Base-by-base conservation (phyloP, 208 protist genomes). In the Trypanosoma platydactyli region DNA sequence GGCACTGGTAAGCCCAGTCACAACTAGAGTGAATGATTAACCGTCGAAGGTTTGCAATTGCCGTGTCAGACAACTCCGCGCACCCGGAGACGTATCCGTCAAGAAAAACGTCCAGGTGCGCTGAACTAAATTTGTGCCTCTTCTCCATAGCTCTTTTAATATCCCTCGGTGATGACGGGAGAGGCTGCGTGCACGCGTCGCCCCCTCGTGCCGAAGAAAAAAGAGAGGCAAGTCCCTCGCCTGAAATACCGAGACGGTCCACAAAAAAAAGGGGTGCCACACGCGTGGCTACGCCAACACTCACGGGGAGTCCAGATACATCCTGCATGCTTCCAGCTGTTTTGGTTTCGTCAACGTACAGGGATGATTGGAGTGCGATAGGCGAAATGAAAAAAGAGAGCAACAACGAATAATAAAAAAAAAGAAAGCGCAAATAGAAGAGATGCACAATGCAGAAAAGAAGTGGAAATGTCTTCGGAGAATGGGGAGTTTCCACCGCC, bases 1-100 rank as follows among this genome's bases (percentile, higher is more conserved):
- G 89, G 67, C 86, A 92, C 49, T 71, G 57, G 53, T 80, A 63
- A 25, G 73, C 70, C 84, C 84, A 92, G n/a, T 87, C 78, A 49
- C 63, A 52, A 60, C 84, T 80, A 25, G 68, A 60, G 59, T 88
- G 86, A 20, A 86, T 59, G 67, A 77, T 86, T 15, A 91, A 64
- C 11, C 66, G 77, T n/a, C 76, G 77, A 42, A 94, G 81, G 18
- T 51, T 74, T 35, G 76, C 78, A 40, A 92, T 58, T 33, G 82
- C 77, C 1, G 63, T 63, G 5, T 86, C 75, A 12, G 89, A 77
- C 11, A 94, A 79, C 30, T 66, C 61, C 51, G 80, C 71, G 44
- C 66, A 55, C 7, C 73, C 78, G 68, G 86, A 87, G 79, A 91
- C 83, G 71, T 92, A 95, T 24, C 68, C 84, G 45, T 81, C 79